Evolutionary conservation across 345 rosid species (phyloP).

Genomic region (Brassica napus): Da-Ae NC_063447.1:5584001-5584500

Average conservation of each 20-base stretch:
- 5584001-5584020: slow-evolving; percentile 72
- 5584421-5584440: background rate
- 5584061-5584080: slow-evolving; percentile 67
- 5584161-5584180: background rate
- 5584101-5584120: slow-evolving; percentile 95
- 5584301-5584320: background rate
- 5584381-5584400: background rate
- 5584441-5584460: background rate
- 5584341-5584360: background rate
- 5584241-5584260: slow-evolving; percentile 32
- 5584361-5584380: background rate
- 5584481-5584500: background rate
- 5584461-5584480: background rate
- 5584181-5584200: background rate
- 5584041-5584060: slow-evolving; percentile 55
- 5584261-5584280: slow-evolving; percentile 30
- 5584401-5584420: background rate
- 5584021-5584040: slow-evolving; percentile 71
- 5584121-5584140: slow-evolving; percentile 90
- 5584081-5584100: slow-evolving; percentile 79
- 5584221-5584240: slow-evolving; percentile 24
- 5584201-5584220: slow-evolving; percentile 11
- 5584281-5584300: background rate
- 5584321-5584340: too few species aligned
- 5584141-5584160: slow-evolving; percentile 56